Base-by-base conservation (phyloP, 805 yeast species). In the Candida ulmi region DNA sequence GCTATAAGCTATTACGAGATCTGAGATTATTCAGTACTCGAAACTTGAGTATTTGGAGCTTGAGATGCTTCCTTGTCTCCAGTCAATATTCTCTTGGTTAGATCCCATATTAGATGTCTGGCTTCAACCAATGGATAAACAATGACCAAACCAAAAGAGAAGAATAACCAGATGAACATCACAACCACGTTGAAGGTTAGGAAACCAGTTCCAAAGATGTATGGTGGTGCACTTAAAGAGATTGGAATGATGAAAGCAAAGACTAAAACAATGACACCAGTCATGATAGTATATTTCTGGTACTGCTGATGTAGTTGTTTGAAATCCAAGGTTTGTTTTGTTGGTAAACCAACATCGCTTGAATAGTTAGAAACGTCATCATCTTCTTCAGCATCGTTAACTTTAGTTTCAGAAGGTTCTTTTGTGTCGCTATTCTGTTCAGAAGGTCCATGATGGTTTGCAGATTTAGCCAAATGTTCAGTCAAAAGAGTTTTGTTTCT, bases 161-260 rank as follows among this genome's bases (percentile, higher is more conserved):
- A 46, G 40, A 64, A 61, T 26, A 64, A 38, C 69, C 71, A 65
- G 15, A 60, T 50, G 19, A 55, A 56, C 46, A 60, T 55, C 8
- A 60, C 51, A 9, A 56, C 58, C 12, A 62, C 58, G 33, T 55
- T 46, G 21, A 55, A 58, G 4, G 63, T 57, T 31, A 63, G 48
- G 43, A 64, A 65, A n/a, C 50, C 49, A 15, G 52, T 48, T 6
- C 60, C 50, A 45, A 57, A 65, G 2, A 61, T 58, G 41, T 61
- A 64, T 3, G 64, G 63, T 5, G 60, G 44, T 1, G 63, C 63
- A 38, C 61, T 54, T 29, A 61, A 49, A 5, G 66, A 64, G 13
- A 60, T 52, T 8, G 68, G 68, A 18, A 65, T 57, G n/a, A 62
- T 34, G 29, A 65, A 42, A 2, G 60, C 47, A 17, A 60, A 48